These are phyloP conservation scores for Trametes elegans DNA, from an alignment of 768 basidiomycete genomes.

Conservation along the genomic window DNA sequence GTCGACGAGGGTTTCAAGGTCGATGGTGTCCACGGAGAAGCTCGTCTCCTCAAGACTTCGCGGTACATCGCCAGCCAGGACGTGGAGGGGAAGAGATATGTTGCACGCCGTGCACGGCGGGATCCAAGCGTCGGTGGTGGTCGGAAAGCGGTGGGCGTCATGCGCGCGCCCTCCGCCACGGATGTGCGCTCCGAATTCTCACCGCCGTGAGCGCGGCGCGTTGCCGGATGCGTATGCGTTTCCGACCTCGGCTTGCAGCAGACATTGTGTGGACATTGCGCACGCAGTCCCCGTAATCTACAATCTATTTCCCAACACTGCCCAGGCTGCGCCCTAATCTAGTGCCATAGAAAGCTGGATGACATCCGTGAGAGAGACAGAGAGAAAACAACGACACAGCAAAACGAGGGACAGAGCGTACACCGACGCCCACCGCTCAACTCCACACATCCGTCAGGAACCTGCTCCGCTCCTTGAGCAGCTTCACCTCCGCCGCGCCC, in stretches of 20 bases:
- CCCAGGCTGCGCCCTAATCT: background rate
- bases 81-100: background rate
- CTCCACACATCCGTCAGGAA: slow-evolving; percentile 85
- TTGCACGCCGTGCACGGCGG: background rate
- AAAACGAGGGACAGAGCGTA: background rate
- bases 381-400: background rate
- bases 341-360: slow-evolving; percentile 2
- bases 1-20: background rate
- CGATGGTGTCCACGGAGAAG: background rate
- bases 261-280: background rate
- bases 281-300: background rate
- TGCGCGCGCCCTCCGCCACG: background rate
- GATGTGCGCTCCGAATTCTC: background rate
- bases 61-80: background rate
- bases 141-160: slow-evolving; percentile 10
- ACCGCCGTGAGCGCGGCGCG: background rate
- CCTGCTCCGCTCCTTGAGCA: slow-evolving; percentile 91
- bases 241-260: too few species aligned
- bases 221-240: too few species aligned
- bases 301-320: slow-evolving; percentile 9
- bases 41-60: background rate
- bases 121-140: slow-evolving; percentile 11
- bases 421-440: background rate
- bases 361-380: background rate
- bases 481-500: slow-evolving; percentile 87